Evolutionary conservation across 768 basidiomycete genomes (phyloP).

Genomic region (Suillus occidentalis): DNA sequence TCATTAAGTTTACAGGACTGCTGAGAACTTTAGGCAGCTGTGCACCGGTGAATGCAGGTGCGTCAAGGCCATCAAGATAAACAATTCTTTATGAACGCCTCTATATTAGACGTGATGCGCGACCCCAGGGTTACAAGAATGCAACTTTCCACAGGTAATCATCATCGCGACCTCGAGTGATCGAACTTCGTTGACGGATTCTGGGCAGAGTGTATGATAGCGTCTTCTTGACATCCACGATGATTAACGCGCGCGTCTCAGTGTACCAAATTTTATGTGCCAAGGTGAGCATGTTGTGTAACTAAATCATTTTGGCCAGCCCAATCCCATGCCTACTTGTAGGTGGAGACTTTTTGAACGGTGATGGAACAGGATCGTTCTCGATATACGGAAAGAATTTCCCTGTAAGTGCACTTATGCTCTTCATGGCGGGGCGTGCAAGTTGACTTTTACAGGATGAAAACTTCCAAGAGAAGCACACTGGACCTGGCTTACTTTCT

Average conservation of each 20-base stretch:
- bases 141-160: constrained; percentile 89
- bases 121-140: constrained; percentile 89
- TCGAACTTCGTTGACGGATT: constrained; percentile 12
- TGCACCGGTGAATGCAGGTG: constrained; percentile 97
- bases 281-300: constrained; percentile 57
- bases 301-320: neutral
- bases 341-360: constrained; percentile 95
- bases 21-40: constrained; percentile 96
- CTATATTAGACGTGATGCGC: constrained; percentile 48
- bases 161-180: constrained; percentile 1
- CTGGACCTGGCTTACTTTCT: constrained; percentile 80
- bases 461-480: constrained; percentile 91
- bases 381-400: constrained; percentile 98
- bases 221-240: constrained; percentile 8
- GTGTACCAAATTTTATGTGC: constrained; percentile 94
- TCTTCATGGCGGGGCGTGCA: neutral
- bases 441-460: constrained; percentile 63
- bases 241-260: constrained; percentile 28
- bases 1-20: constrained; percentile 59
- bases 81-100: constrained; percentile 16
- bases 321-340: constrained; percentile 3
- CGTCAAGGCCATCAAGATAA: constrained; percentile 13
- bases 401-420: constrained; percentile 50
- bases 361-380: constrained; percentile 93
- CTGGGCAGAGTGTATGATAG: constrained; percentile 63